Percentiles rank a stretch among this genome's conserved stretches.
Conservation (phyloP, 2,329 filamentous ascomycete species). For the Aspergillus ochraceoroseus region DNA sequence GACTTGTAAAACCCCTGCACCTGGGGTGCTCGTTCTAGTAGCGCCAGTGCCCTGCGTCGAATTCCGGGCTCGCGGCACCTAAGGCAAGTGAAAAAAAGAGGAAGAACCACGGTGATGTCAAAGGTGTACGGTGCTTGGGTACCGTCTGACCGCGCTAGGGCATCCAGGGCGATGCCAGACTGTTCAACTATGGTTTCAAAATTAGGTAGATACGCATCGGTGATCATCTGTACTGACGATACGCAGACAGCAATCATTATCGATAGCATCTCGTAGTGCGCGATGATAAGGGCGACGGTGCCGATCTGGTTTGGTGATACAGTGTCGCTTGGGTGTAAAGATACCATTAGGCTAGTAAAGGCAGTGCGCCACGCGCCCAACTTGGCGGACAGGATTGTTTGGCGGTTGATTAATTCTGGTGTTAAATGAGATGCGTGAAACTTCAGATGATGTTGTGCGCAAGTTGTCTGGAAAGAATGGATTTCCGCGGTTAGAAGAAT, state of each 20-base stretch:
- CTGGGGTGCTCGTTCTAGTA: constrained; percentile 24
- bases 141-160: constrained; percentile 21
- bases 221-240: constrained; percentile 20
- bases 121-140: constrained; percentile 31
- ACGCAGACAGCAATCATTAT: constrained; percentile 24
- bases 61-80: constrained; percentile 32
- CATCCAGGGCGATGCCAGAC: constrained; percentile 21
- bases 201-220: constrained; percentile 22
- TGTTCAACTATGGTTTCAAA: constrained; percentile 29
- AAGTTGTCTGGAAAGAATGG: constrained; percentile 22
- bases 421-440: constrained; percentile 13
- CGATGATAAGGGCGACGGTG: constrained; percentile 22
- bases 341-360: constrained; percentile 20
- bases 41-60: constrained; percentile 28
- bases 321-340: neutral
- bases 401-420: constrained; percentile 16
- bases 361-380: constrained; percentile 25
- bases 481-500: constrained; percentile 24
- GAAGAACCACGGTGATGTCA: constrained; percentile 28
- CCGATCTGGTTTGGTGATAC: constrained; percentile 18
- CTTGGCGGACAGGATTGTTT: constrained; percentile 15
- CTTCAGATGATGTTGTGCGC: constrained; percentile 17
- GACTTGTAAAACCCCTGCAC: constrained; percentile 30
- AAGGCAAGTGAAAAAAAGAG: constrained; percentile 31
- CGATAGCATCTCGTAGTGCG: constrained; percentile 24